Evolutionary conservation across 192 early-diverging fungal species (phyloP).

Genomic region (Backusella tarrabulga): DNA sequence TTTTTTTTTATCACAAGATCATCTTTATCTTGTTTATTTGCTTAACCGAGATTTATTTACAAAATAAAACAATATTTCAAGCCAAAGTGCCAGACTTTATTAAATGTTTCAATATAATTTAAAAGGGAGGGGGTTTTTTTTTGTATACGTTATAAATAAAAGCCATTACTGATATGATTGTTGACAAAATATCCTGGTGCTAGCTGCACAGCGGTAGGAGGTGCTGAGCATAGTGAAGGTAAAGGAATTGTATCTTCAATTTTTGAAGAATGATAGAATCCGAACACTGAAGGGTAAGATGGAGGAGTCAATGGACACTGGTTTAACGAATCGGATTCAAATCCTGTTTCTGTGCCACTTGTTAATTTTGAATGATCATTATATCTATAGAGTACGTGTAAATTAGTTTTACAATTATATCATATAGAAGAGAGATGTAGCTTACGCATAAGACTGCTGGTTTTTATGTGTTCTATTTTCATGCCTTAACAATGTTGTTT

Average conservation of each 20-base stretch:
- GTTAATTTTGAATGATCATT: not conserved
- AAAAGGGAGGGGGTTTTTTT: no score
- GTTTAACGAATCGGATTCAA: not conserved
- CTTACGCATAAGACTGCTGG: not conserved
- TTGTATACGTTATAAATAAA: no score
- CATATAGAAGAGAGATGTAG: not conserved
- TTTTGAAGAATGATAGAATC: not conserved
- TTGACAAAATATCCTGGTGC: not conserved
- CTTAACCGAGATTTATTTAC: no score
- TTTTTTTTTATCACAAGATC: no score
- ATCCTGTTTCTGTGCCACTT: not conserved
- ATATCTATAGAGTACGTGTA: no score
- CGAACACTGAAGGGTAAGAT: not conserved
- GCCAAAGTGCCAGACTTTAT: no score
- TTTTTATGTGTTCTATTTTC: not conserved
- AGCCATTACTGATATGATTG: no score
- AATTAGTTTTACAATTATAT: no score
- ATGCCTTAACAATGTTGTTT: conserved; percentile 61
- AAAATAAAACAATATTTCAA: no score
- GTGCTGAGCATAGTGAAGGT: not conserved
- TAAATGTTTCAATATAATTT: no score
- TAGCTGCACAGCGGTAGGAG: no score
- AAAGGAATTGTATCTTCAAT: not conserved
- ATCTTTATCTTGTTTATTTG: no score
- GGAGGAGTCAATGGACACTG: not conserved